Evolutionary conservation across 2,329 filamentous ascomycete genomes (phyloP).

Genomic region (Neonectria sp.): DNA sequence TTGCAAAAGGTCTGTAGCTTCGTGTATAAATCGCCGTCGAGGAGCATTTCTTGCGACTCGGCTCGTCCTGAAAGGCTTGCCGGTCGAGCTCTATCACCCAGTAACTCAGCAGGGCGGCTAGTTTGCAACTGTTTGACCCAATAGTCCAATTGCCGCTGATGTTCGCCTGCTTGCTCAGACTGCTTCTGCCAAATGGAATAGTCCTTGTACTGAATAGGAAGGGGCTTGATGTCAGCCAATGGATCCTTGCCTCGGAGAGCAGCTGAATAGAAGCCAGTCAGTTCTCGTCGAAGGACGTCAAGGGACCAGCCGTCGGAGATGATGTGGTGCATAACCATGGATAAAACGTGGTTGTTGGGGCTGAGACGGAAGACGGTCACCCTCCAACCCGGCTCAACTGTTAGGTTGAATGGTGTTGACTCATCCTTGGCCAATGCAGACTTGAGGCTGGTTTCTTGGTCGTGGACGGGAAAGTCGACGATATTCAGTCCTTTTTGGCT

Average conservation of each 20-base stretch:
- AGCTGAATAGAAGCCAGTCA: conserved; percentile 30
- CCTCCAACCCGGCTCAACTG: conserved; percentile 28
- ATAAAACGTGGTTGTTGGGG: conserved; percentile 24
- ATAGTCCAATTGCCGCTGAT: conserved; percentile 24
- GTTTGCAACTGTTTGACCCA: conserved; percentile 14
- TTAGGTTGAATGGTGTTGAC: conserved; percentile 26
- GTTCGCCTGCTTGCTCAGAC: conserved; percentile 46
- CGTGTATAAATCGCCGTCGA: neutral
- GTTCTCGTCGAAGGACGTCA: conserved; percentile 15
- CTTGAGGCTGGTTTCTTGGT: neutral
- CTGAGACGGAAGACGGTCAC: conserved; percentile 21
- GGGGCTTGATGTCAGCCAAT: conserved; percentile 21
- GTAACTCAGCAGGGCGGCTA: conserved; percentile 24
- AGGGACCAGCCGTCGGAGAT: conserved; percentile 43
- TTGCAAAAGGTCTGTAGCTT: neutral
- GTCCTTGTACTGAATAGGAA: conserved; percentile 43
- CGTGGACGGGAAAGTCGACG: conserved; percentile 11
- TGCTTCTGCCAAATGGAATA: conserved; percentile 37
- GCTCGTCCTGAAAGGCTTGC: conserved; percentile 32
- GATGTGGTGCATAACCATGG: conserved; percentile 39
- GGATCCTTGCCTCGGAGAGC: conserved; percentile 32
- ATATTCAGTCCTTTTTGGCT: neutral
- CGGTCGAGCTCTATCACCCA: conserved; percentile 11
- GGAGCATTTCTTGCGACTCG: neutral
- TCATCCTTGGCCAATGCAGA: conserved; percentile 25